These are phyloP conservation scores for Saturnispora serradocipensis DNA, from an alignment of 805 yeast genomes.

Conservation along the genomic window DNA sequence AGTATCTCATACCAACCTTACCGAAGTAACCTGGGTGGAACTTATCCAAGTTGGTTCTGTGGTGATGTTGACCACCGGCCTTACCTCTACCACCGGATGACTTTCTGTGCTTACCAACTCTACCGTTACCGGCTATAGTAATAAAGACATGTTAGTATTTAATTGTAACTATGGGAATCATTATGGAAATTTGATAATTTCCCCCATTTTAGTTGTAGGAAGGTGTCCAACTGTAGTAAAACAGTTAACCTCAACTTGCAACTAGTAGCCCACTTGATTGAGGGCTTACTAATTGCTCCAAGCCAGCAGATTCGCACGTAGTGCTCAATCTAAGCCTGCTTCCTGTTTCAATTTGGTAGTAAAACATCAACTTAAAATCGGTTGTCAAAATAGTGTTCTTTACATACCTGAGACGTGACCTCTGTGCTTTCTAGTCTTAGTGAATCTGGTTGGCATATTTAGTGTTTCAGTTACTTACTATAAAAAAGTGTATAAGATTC, in stretches of 20 bases:
- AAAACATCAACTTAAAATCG: not conserved
- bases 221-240: not conserved
- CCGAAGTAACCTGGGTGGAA: slow-evolving; percentile 99
- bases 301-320: not conserved
- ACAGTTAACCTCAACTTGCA: not conserved
- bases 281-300: not conserved
- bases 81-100: slow-evolving; percentile 99
- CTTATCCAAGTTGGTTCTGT: slow-evolving; percentile 99
- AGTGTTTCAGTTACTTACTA: slow-evolving; percentile 2
- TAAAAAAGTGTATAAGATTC: not conserved
- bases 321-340: not conserved
- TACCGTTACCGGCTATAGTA: slow-evolving; percentile 95
- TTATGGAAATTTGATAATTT: slow-evolving; percentile 6
- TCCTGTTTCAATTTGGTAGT: not conserved
- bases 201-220: slow-evolving; percentile 6
- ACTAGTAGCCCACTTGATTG: not conserved
- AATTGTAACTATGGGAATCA: slow-evolving; percentile 5
- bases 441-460: slow-evolving; percentile 96
- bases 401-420: slow-evolving; percentile 99
- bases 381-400: not conserved
- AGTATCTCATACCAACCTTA: slow-evolving; percentile 99
- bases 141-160: slow-evolving; percentile 13
- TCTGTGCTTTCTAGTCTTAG: slow-evolving; percentile 99
- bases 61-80: slow-evolving; percentile 99
- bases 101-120: slow-evolving; percentile 99